Evolutionary conservation across 148 eudicot species (phyloP).

Genomic region (Vaccinium vitisidaea): DNA sequence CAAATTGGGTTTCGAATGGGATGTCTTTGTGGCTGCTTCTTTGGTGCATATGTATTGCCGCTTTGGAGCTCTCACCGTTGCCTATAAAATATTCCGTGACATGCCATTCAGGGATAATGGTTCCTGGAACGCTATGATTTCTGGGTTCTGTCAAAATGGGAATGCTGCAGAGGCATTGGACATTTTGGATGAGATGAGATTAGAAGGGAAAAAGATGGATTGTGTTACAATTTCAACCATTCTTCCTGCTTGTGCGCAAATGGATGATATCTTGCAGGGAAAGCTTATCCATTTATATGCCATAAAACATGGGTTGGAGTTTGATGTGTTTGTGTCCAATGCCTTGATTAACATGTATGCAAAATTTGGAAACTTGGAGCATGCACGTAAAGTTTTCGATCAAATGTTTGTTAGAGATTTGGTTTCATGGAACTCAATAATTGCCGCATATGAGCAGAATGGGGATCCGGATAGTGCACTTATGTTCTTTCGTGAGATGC

Average conservation of each 20-base stretch:
- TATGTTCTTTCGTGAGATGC: constrained; percentile 42
- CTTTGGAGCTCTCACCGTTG: constrained; percentile 39
- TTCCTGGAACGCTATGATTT: constrained; percentile 75
- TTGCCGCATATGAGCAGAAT: constrained; percentile 51
- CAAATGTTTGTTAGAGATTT: constrained; percentile 37
- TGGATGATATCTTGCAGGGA: neutral
- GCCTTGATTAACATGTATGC: constrained; percentile 52
- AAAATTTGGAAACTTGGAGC: constrained; percentile 23
- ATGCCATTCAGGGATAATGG: constrained; percentile 69
- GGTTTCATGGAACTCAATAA: constrained; percentile 75
- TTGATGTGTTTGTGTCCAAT: constrained; percentile 24
- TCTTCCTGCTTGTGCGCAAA: constrained; percentile 50
- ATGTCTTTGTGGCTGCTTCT: constrained; percentile 52
- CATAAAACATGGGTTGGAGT: constrained; percentile 65
- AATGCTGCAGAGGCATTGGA: constrained; percentile 46
- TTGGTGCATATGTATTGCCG: constrained; percentile 72
- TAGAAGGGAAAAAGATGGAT: constrained; percentile 47
- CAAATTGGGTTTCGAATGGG: constrained; percentile 66
- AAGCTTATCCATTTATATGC: constrained; percentile 54
- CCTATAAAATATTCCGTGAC: constrained; percentile 41
- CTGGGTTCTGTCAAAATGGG: constrained; percentile 68
- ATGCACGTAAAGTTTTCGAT: neutral
- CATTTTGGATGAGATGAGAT: constrained; percentile 49
- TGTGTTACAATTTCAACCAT: constrained; percentile 38
- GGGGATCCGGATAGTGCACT: constrained; percentile 39